These are phyloP conservation scores for Hortiboletus flavorubellus DNA, from an alignment of 768 basidiomycete species.

Conservation along the genomic window DNA sequence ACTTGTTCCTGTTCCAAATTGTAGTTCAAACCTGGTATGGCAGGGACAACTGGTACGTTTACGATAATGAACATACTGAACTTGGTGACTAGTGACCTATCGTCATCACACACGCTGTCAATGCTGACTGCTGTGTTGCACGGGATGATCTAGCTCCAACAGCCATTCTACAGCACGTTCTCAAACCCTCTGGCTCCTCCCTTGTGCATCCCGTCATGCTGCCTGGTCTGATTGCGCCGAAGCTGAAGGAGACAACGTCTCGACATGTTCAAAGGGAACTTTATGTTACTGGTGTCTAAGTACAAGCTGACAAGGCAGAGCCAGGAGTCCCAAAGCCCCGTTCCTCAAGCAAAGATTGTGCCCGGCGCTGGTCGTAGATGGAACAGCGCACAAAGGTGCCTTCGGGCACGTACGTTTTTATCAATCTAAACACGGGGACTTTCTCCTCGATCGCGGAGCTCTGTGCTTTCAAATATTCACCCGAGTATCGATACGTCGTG, in stretches of 20 bases:
- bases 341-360: slow-evolving; percentile 3
- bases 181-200: slow-evolving; percentile 4
- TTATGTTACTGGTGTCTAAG: slow-evolving; percentile 1
- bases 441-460: slow-evolving; percentile 20
- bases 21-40: neutral
- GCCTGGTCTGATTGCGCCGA: neutral
- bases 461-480: slow-evolving; percentile 14
- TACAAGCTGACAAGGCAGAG: neutral
- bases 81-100: neutral
- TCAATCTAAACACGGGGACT: slow-evolving; percentile 17
- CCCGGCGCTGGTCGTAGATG: slow-evolving; percentile 19
- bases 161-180: neutral
- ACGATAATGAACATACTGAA: neutral
- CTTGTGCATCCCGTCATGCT: slow-evolving; percentile 12
- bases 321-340: neutral
- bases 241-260: neutral
- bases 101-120: neutral
- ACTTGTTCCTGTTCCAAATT: too few species aligned
- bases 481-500: slow-evolving; percentile 21
- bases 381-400: slow-evolving; percentile 16
- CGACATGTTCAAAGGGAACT: neutral
- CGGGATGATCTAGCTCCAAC: neutral
- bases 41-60: neutral
- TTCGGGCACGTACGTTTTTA: slow-evolving; percentile 22
- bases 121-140: neutral